These are phyloP conservation scores for Penicillium daleae DNA, from an alignment of 495 filamentous ascomycete genomes.

Conservation along the genomic window DNA sequence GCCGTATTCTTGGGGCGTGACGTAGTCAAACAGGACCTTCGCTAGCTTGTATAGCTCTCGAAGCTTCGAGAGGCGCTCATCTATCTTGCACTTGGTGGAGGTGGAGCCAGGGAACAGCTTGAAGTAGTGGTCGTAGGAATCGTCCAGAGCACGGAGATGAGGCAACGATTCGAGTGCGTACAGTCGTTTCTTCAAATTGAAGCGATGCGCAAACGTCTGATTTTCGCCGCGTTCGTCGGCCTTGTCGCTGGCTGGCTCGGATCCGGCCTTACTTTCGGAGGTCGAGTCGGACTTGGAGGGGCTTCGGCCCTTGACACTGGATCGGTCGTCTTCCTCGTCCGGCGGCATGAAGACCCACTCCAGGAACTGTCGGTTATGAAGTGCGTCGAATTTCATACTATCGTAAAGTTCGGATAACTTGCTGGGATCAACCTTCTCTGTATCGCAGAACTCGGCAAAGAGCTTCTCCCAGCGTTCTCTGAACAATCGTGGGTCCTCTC, in stretches of 20 bases:
- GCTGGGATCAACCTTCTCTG: constrained; percentile 95
- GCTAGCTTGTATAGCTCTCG: constrained; percentile 89
- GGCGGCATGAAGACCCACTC: constrained; percentile 95
- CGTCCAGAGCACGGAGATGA: constrained; percentile 50
- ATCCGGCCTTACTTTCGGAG: constrained; percentile 29
- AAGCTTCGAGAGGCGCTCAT: constrained; percentile 82
- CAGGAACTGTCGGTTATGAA: constrained; percentile 95
- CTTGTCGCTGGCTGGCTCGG: constrained; percentile 33
- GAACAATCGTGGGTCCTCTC: constrained; percentile 93
- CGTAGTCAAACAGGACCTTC: constrained; percentile 96
- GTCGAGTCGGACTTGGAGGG: constrained; percentile 36
- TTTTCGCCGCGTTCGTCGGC: constrained; percentile 42
- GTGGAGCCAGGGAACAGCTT: constrained; percentile 78
- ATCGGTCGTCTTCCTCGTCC: constrained; percentile 63
- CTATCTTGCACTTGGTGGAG: constrained; percentile 79
- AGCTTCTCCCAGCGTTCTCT: constrained; percentile 98
- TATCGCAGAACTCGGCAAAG: constrained; percentile 93
- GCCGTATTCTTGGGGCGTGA: constrained; percentile 97
- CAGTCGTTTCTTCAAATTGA: constrained; percentile 52
- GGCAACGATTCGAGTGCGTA: constrained; percentile 47
- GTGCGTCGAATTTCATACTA: constrained; percentile 98
- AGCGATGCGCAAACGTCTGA: constrained; percentile 49
- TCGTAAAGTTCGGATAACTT: constrained; percentile 98
- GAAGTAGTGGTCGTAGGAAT: constrained; percentile 73
- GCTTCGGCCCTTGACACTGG: constrained; percentile 30